These are phyloP conservation scores for Orobanche coerulescens DNA, from an alignment of 257 asterid species.

Conservation along the genomic window DNA sequence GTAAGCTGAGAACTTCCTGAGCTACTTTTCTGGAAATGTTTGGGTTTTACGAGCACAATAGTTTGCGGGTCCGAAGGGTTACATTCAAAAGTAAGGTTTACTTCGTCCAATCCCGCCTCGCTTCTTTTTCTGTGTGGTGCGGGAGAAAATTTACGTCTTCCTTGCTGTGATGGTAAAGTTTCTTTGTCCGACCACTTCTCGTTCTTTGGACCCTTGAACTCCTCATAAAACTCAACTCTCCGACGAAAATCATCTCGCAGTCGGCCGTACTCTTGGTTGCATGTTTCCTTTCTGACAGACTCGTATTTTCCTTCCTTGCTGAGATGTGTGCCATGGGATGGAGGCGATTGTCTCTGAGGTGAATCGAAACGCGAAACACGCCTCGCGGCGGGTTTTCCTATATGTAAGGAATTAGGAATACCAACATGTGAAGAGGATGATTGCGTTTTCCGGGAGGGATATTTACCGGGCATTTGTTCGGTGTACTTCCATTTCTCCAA, in stretches of 20 bases:
- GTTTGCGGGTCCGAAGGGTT: slow-evolving; percentile 32
- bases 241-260: slow-evolving; percentile 29
- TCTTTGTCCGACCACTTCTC: slow-evolving; percentile 27
- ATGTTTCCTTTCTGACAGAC: slow-evolving; percentile 30
- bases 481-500: slow-evolving; percentile 81
- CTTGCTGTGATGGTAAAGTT: slow-evolving; percentile 25
- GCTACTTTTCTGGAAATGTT: slow-evolving; percentile 30
- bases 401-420: slow-evolving; percentile 10
- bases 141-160: slow-evolving; percentile 22
- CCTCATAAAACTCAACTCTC: slow-evolving; percentile 27
- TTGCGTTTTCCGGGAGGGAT: slow-evolving; percentile 34
- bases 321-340: slow-evolving; percentile 23
- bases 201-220: slow-evolving; percentile 30
- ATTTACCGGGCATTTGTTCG: slow-evolving; percentile 56
- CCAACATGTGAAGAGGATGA: not conserved
- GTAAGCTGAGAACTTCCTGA: slow-evolving; percentile 36
- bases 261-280: slow-evolving; percentile 30
- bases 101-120: slow-evolving; percentile 24
- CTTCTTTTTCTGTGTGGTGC: slow-evolving; percentile 26
- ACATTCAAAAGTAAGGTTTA: slow-evolving; percentile 22
- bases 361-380: slow-evolving; percentile 26
- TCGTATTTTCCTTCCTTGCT: slow-evolving; percentile 27
- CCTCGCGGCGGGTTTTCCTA: slow-evolving; percentile 30
- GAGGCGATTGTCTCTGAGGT: slow-evolving; percentile 29
- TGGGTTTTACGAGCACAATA: slow-evolving; percentile 39